Evolutionary conservation across 768 basidiomycete species (phyloP), one percentile per base, ranked within the genome.

Genomic region (Lanmaoa rubissima): DNA sequence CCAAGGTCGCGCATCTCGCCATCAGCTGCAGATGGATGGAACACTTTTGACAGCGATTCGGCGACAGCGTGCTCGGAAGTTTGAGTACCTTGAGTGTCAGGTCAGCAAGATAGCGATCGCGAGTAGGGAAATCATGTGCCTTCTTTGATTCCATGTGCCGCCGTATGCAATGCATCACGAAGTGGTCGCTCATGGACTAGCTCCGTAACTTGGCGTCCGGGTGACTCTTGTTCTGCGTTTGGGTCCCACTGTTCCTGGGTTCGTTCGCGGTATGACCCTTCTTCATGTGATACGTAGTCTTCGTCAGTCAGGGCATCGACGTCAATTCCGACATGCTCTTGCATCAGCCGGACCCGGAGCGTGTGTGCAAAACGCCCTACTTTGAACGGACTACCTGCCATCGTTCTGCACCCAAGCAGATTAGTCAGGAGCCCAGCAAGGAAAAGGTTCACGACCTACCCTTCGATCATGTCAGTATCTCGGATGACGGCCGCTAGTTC

Each of bases 291-390:
- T 79, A 81, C 82, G 19, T 87, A 72, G 50, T 90, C 86, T 51
- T 90, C 89, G 61, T 94, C 89, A 43, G 84, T 82, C 63, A 97
- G 76, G 2, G 84, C 80, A 68, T 99, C 97, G 32, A 98, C 94
- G 69, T 99, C 94, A 54, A 98, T 79, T 3, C 97, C 97, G 56
- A 97, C 78, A 69, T 99, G 97, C 68, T 99, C 97, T 60, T 90
- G 82, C 97, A 99, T 99, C 58, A 99, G 77, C 17, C 96, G 85
- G 45, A 98, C 80, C 7, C 97, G 88, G 12, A 99, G 79, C 4
- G 90, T 90, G 72, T 99, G 97, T 2, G 96, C 94, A 72, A 97
- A 99, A 26, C 96, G 88, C 19, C 97, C 97, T 56, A 98, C 96
- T 80, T 92, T 85, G 79, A 90, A 98, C 0, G 94, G 91, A 63